Conservation (phyloP, 2,329 filamentous ascomycete species). For the Nemania serpens region DNA sequence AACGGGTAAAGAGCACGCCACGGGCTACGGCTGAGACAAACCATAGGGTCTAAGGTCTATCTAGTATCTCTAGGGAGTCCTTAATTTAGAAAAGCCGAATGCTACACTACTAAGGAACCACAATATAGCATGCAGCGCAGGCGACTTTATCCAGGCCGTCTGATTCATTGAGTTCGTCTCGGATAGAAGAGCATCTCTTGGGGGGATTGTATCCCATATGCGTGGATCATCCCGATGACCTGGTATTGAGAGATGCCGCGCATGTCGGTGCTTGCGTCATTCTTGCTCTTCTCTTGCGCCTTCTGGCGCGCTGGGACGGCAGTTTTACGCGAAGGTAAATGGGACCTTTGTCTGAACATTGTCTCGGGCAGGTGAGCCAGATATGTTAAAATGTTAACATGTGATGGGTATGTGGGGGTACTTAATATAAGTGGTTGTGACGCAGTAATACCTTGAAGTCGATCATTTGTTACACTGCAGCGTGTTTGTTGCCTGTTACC, state of each 20-base stretch:
- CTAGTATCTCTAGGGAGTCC: background rate
- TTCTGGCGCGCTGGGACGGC: background rate
- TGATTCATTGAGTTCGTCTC: conserved; percentile 17
- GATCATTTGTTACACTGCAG: too few relatives aligned
- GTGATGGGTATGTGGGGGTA: too few relatives aligned
- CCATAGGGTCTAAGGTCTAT: too few relatives aligned
- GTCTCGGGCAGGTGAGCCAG: background rate
- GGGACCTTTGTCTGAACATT: background rate
- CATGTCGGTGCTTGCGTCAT: conserved; percentile 20
- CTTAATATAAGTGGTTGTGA: background rate
- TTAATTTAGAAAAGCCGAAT: conserved; percentile 17
- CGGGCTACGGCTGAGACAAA: too few relatives aligned
- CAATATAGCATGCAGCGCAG: conserved; percentile 10
- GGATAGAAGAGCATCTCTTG: conserved; percentile 6
- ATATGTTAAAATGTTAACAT: background rate
- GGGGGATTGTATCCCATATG: background rate
- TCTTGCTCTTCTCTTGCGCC: background rate
- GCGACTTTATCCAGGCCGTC: conserved; percentile 20
- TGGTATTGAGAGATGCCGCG: conserved; percentile 15
- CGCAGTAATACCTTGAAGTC: too few relatives aligned
- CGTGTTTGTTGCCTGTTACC: too few relatives aligned
- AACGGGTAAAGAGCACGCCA: background rate
- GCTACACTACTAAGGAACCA: conserved; percentile 18
- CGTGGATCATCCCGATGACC: conserved; percentile 18
- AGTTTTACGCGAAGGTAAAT: background rate